A percentile compares a stretch with the other conserved stretches of the same genome.
Conservation (phyloP, 2,329 filamentous ascomycete species). For the Colletotrichum chrysophilum region DNA sequence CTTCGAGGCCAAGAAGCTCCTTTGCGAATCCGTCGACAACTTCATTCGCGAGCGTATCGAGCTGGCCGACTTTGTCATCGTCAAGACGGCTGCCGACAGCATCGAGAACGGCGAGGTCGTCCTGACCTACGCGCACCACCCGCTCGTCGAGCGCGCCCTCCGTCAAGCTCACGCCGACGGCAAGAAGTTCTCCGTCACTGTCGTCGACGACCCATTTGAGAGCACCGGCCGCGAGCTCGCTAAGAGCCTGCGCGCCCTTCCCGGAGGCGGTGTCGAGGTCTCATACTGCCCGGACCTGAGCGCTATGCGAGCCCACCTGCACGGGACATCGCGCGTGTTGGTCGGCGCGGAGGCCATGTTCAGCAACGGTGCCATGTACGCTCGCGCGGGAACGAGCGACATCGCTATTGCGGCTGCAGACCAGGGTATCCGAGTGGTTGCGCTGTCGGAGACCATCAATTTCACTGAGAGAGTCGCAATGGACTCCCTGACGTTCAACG, state of each 20-base stretch:
- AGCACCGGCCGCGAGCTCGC: conserved; percentile 65
- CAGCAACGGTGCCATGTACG: conserved; percentile 91
- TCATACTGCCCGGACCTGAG: conserved; percentile 81
- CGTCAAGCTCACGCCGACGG: conserved; percentile 73
- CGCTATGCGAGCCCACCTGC: conserved; percentile 76
- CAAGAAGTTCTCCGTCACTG: conserved; percentile 80
- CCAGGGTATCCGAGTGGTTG: conserved; percentile 79
- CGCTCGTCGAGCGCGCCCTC: conserved; percentile 83
- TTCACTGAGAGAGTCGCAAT: conserved; percentile 86
- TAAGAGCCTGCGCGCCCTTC: conserved; percentile 61
- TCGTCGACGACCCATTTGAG: conserved; percentile 75
- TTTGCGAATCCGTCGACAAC: conserved; percentile 76
- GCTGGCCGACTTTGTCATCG: conserved; percentile 85
- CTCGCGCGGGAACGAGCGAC: conserved; percentile 83
- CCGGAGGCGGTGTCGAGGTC: conserved; percentile 67
- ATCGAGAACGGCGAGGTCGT: conserved; percentile 83
- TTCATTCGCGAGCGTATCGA: conserved; percentile 92
- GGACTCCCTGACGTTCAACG: conserved; percentile 93
- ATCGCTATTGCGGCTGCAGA: conserved; percentile 84
- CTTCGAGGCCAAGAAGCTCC: conserved; percentile 75
- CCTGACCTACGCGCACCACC: conserved; percentile 85
- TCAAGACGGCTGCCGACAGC: conserved; percentile 74
- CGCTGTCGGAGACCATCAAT: conserved; percentile 94
- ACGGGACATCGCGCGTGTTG: conserved; percentile 72
- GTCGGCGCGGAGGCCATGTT: conserved; percentile 95